These are phyloP conservation scores for Metschnikowia picachoensis DNA, from an alignment of 805 yeast species.

Conservation along the genomic window DNA sequence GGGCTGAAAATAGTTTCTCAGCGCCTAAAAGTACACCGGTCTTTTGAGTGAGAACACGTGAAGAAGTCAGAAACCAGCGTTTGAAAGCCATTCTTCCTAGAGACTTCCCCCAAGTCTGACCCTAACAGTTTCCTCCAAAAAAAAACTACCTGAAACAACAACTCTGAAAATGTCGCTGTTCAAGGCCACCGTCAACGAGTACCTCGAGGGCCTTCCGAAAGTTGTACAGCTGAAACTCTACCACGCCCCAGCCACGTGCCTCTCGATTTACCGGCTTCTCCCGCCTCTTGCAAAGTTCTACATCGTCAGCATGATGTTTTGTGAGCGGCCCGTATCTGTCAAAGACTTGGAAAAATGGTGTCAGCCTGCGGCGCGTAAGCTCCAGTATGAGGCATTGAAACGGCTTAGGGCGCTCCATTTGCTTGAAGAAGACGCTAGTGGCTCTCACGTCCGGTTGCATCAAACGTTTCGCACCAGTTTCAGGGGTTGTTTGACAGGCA, in stretches of 20 bases:
- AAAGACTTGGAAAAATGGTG: constrained; percentile 75
- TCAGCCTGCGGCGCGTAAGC: constrained; percentile 51
- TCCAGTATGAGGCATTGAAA: constrained; percentile 74
- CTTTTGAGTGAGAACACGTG: too few relatives aligned
- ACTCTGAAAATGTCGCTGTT: constrained; percentile 26
- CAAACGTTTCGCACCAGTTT: constrained; percentile 72
- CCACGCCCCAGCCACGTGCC: constrained; percentile 83
- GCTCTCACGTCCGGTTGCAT: constrained; percentile 53
- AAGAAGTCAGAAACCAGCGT: too few relatives aligned
- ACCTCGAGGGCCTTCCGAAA: constrained; percentile 85
- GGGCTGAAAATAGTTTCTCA: too few relatives aligned
- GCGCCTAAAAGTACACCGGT: too few relatives aligned
- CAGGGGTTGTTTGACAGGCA: constrained; percentile 81
- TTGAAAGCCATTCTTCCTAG: too few relatives aligned
- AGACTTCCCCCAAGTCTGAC: too few relatives aligned
- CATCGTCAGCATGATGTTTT: constrained; percentile 81
- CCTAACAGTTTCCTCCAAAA: too few relatives aligned
- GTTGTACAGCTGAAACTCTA: constrained; percentile 79
- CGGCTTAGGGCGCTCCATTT: constrained; percentile 74
- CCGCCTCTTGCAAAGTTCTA: constrained; percentile 89
- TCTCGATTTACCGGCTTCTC: constrained; percentile 84
- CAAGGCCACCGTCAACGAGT: constrained; percentile 77
- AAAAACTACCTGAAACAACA: neutral
- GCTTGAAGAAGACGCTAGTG: constrained; percentile 54
- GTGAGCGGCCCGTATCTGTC: constrained; percentile 66